Percentiles rank a stretch among this genome's conserved stretches.
Conservation (phyloP, 176 grass and related monocot genomes). For the Oryza coarctata region DNA sequence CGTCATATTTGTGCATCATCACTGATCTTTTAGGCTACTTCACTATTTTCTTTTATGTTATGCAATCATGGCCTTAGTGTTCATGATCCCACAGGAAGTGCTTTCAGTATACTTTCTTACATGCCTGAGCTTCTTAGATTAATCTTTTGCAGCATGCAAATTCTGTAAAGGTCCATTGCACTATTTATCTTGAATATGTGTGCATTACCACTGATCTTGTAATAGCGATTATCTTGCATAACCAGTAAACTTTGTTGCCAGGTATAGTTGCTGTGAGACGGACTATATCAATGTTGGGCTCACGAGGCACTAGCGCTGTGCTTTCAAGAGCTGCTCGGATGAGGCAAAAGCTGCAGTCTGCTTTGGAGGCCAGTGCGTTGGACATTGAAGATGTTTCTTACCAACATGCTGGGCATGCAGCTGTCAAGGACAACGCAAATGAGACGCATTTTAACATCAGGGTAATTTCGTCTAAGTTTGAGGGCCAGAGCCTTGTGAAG, state of each 20-base stretch:
- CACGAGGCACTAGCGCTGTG: slow-evolving; percentile 52
- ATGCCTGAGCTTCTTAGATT: background rate
- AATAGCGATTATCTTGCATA: slow-evolving; percentile 18
- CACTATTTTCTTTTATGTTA: background rate
- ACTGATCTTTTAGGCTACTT: background rate
- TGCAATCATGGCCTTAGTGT: background rate
- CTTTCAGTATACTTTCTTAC: background rate
- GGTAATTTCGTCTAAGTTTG: slow-evolving; percentile 81
- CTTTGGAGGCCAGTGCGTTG: slow-evolving; percentile 78
- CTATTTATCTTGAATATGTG: background rate
- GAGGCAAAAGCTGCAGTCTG: slow-evolving; percentile 80
- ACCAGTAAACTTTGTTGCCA: background rate
- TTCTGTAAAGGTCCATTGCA: background rate
- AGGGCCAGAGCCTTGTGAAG: slow-evolving; percentile 83
- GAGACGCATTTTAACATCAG: slow-evolving; percentile 97
- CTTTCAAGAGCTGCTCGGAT: slow-evolving; percentile 83
- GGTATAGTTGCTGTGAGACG: background rate
- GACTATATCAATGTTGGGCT: slow-evolving; percentile 48
- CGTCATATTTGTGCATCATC: too few species aligned
- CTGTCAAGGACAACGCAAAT: slow-evolving; percentile 64
- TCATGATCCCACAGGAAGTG: background rate
- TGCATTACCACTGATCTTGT: background rate
- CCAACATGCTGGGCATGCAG: slow-evolving; percentile 82
- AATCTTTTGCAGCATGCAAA: background rate
- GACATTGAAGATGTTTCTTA: slow-evolving; percentile 96